These are phyloP conservation scores for Pseudogymnoascus sp. DNA, from an alignment of 2,329 filamentous ascomycete genomes.

Conservation along the genomic window DNA sequence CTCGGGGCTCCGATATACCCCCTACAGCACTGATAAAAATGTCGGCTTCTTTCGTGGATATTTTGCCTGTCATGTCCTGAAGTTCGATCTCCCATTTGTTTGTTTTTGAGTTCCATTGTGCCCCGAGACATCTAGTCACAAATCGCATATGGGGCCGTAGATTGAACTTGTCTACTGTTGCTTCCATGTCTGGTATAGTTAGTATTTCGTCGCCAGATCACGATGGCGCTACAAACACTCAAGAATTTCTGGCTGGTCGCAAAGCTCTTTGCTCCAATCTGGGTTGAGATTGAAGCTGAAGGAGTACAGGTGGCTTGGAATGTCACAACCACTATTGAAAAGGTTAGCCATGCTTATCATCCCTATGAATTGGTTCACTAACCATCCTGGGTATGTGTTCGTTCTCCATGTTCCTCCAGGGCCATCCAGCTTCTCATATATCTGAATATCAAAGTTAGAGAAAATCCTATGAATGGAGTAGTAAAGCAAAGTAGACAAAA, in stretches of 20 bases:
- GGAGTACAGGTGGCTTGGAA: slow-evolving; percentile 34
- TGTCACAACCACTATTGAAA: slow-evolving; percentile 20
- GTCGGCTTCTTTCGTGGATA: slow-evolving; percentile 19
- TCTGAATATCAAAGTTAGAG: background rate
- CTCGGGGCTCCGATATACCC: slow-evolving; percentile 22
- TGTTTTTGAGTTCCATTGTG: slow-evolving; percentile 19
- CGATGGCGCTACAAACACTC: background rate
- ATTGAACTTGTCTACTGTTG: slow-evolving; percentile 27
- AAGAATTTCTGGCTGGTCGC: slow-evolving; percentile 9
- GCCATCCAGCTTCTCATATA: slow-evolving; percentile 27
- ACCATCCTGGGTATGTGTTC: slow-evolving; percentile 28
- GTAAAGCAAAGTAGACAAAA: background rate
- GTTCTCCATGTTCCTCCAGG: slow-evolving; percentile 26
- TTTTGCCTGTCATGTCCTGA: slow-evolving; percentile 19
- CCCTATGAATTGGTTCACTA: background rate
- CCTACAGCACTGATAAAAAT: slow-evolving; percentile 22
- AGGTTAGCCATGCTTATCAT: background rate
- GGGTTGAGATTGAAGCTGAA: slow-evolving; percentile 35
- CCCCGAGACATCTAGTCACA: slow-evolving; percentile 18
- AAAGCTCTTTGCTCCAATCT: slow-evolving; percentile 30
- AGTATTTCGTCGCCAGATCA: background rate
- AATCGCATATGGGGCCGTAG: slow-evolving; percentile 22
- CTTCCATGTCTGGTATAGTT: slow-evolving; percentile 20
- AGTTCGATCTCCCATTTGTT: slow-evolving; percentile 24
- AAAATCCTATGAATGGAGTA: background rate